These are phyloP conservation scores for Venturia carpophila DNA, from an alignment of 2,329 filamentous ascomycete species.

Conservation along the genomic window DNA sequence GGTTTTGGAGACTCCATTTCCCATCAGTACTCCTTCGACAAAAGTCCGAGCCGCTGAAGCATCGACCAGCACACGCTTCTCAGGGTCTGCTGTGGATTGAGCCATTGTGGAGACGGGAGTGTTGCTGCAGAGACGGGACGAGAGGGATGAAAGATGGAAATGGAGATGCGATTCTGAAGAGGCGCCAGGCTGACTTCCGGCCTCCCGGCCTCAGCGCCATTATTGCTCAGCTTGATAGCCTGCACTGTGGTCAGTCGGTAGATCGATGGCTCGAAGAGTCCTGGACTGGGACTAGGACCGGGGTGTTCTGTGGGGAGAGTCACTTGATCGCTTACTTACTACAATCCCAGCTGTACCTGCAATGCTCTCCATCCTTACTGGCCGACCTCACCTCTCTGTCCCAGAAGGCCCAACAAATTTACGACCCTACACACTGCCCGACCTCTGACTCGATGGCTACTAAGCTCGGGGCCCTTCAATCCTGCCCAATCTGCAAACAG, in stretches of 20 bases:
- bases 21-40: constrained; percentile 48
- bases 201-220: no score
- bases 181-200: no score
- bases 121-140: no score
- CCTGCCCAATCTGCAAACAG: not conserved
- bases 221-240: no score
- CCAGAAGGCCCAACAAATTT: not conserved
- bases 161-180: not conserved
- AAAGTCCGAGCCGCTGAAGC: constrained; percentile 35
- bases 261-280: not conserved
- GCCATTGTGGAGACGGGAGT: not conserved
- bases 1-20: constrained; percentile 49
- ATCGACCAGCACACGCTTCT: not conserved
- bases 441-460: not conserved
- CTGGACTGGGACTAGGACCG: no score
- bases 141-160: not conserved
- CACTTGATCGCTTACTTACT: not conserved
- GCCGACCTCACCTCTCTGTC: not conserved
- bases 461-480: not conserved
- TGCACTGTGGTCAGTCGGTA: no score
- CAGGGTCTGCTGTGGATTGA: not conserved
- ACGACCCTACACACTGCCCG: not conserved
- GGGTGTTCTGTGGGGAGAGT: not conserved
- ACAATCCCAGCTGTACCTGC: no score
- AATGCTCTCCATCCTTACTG: not conserved